Evolutionary conservation across 169 alveolate species (phyloP).

Genomic region (Cryptosporidium bovis): DNA sequence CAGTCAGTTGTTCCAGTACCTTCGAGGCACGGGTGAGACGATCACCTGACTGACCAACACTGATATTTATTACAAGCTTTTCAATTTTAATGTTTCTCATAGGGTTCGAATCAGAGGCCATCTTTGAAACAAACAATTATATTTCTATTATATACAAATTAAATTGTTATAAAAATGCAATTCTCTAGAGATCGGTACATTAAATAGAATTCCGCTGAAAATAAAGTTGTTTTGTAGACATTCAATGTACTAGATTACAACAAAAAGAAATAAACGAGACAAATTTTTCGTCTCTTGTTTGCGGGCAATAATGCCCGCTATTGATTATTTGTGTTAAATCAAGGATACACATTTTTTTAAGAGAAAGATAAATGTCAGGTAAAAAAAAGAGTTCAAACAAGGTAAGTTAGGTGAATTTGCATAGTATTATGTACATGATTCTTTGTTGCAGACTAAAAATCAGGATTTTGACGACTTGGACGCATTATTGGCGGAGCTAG

Average conservation of each 20-base stretch:
- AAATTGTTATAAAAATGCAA: neutral
- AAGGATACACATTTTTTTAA: neutral
- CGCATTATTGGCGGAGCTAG: slow-evolving; percentile 65
- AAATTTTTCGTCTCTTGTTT: slow-evolving; percentile 33
- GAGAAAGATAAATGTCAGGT: slow-evolving; percentile 38
- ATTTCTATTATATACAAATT: neutral
- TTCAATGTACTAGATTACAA: neutral
- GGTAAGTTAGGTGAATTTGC: slow-evolving; percentile 21
- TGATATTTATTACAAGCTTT: slow-evolving; percentile 97
- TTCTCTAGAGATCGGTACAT: neutral
- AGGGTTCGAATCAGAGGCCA: slow-evolving; percentile 88
- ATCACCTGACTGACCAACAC: slow-evolving; percentile 99
- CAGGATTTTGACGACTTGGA: slow-evolving; percentile 70
- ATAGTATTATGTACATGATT: neutral
- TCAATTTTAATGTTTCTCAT: slow-evolving; percentile 98
- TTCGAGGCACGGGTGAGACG: slow-evolving; percentile 98
- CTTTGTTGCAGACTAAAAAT: neutral
- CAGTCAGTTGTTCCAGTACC: slow-evolving; percentile 98
- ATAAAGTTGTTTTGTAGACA: slow-evolving; percentile 19
- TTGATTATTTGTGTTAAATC: neutral
- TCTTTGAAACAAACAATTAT: slow-evolving; percentile 4
- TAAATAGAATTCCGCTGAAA: neutral
- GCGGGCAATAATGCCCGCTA: slow-evolving; percentile 40
- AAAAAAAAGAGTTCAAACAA: slow-evolving; percentile 60
- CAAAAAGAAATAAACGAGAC: slow-evolving; percentile 34